Evolutionary conservation across 441 rosid genomes (phyloP).

Genomic region (Theobroma grandiflorum): DNA sequence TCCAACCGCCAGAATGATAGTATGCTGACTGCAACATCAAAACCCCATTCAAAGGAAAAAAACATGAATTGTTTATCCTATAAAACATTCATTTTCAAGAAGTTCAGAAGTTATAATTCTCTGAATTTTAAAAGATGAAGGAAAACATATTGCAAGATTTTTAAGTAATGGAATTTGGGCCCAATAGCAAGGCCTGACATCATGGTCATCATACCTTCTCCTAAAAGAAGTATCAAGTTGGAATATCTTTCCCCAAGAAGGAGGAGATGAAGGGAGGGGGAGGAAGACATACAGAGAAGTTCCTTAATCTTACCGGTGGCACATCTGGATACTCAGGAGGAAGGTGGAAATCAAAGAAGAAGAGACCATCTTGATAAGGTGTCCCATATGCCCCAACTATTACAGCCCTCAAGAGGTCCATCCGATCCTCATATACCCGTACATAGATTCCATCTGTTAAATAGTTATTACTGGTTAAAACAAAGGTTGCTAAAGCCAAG

Average conservation of each 20-base stretch:
- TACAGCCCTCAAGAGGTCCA: constrained; percentile 96
- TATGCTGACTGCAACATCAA: constrained; percentile 73
- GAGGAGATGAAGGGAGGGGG: neutral
- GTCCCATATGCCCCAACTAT: constrained; percentile 96
- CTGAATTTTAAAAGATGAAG: neutral
- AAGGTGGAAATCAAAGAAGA: constrained; percentile 96
- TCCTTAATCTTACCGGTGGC: constrained; percentile 71
- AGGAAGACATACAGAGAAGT: neutral
- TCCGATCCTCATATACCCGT: constrained; percentile 93
- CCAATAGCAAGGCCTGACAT: neutral
- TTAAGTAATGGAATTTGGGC: neutral
- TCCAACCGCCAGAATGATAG: constrained; percentile 99
- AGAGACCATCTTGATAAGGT: constrained; percentile 99
- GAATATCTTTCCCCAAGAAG: neutral
- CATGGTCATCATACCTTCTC: neutral
- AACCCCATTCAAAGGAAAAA: constrained; percentile 32
- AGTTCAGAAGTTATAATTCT: neutral
- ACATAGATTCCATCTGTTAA: constrained; percentile 86
- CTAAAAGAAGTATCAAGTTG: neutral
- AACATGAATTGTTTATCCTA: constrained; percentile 1
- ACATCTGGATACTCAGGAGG: constrained; percentile 88
- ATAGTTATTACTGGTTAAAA: constrained; percentile 18
- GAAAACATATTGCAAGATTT: constrained; percentile 4
- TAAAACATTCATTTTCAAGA: constrained; percentile 8
- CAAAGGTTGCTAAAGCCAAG: constrained; percentile 15